Conservation (phyloP, 495 filamentous ascomycete species). For the Aspergillus sparsus region DNA sequence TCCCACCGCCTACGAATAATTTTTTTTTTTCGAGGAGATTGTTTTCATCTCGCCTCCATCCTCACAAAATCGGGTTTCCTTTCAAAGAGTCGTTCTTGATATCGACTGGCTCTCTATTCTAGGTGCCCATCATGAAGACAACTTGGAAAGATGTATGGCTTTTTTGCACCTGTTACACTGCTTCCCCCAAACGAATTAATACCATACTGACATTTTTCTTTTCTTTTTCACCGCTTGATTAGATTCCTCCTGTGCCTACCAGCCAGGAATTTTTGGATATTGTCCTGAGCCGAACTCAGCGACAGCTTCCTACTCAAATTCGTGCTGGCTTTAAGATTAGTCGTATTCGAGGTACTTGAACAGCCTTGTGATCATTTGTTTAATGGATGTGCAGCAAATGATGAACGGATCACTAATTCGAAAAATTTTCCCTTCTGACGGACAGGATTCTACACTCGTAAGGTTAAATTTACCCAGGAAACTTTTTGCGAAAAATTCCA, state of each 20-base stretch:
- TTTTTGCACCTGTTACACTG: not conserved
- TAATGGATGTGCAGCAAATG: not conserved
- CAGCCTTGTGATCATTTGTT: constrained; percentile 1
- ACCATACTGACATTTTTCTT: constrained; percentile 14
- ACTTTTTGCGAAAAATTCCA: constrained; percentile 93
- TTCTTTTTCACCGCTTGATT: constrained; percentile 40
- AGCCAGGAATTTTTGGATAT: constrained; percentile 96
- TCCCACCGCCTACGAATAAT: constrained; percentile 29
- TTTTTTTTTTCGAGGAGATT: constrained; percentile 22
- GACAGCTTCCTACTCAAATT: constrained; percentile 93
- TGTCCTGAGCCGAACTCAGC: constrained; percentile 90
- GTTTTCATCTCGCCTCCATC: constrained; percentile 17
- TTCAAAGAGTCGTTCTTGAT: constrained; percentile 24
- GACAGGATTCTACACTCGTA: constrained; percentile 88
- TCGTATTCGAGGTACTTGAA: constrained; percentile 73
- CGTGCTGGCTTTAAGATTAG: constrained; percentile 94
- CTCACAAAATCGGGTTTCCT: constrained; percentile 13
- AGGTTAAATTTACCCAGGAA: constrained; percentile 98
- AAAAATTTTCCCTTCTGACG: constrained; percentile 27
- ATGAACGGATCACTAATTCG: constrained; percentile 24
- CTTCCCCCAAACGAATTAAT: constrained; percentile 11
- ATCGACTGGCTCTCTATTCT: constrained; percentile 26
- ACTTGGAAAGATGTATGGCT: constrained; percentile 65
- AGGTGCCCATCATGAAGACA: constrained; percentile 63
- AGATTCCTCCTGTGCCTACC: constrained; percentile 88